phyloP scores from a whole-genome alignment of 192 early-diverging fungal genomes.

The Diversispora epigaea region DNA sequence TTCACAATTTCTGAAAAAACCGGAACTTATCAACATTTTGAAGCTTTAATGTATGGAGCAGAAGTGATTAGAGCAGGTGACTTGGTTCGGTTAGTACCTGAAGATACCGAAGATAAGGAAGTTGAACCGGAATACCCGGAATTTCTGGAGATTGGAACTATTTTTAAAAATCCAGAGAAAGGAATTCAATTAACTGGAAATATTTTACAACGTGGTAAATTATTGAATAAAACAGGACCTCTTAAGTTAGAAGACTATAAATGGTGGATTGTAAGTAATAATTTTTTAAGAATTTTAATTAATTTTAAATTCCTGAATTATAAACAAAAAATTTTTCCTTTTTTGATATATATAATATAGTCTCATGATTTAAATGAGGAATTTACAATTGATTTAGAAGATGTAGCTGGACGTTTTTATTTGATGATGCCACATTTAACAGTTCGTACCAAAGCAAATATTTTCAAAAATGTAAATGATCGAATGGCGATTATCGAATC shows the following conservation, averaged over 20 bases:
- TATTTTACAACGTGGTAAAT: not conserved
- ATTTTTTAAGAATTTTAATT: no score
- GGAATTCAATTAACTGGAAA: slow-evolving; percentile 6
- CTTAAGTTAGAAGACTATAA: not conserved
- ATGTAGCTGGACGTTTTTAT: slow-evolving; percentile 10
- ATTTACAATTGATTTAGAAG: not conserved
- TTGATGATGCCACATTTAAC: not conserved
- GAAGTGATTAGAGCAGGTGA: not conserved
- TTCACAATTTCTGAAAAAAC: not conserved
- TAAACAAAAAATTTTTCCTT: not conserved
- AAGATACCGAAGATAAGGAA: not conserved
- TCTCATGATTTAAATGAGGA: not conserved
- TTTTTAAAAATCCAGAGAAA: slow-evolving; percentile 1
- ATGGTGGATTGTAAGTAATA: not conserved
- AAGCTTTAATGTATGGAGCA: not conserved
- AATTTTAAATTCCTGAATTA: no score
- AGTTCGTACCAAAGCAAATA: not conserved
- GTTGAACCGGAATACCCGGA: not conserved
- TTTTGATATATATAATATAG: not conserved
- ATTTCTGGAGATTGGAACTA: not conserved
- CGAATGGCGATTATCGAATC: not conserved
- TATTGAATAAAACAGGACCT: not conserved
- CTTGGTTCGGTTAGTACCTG: not conserved
- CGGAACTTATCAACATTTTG: not conserved
- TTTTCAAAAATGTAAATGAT: not conserved